A percentile compares a stretch with the other conserved stretches of the same genome.
Evolutionary conservation across 257 asterid genomes (phyloP).

Genomic region (Solanum corneliomulleri): DNA sequence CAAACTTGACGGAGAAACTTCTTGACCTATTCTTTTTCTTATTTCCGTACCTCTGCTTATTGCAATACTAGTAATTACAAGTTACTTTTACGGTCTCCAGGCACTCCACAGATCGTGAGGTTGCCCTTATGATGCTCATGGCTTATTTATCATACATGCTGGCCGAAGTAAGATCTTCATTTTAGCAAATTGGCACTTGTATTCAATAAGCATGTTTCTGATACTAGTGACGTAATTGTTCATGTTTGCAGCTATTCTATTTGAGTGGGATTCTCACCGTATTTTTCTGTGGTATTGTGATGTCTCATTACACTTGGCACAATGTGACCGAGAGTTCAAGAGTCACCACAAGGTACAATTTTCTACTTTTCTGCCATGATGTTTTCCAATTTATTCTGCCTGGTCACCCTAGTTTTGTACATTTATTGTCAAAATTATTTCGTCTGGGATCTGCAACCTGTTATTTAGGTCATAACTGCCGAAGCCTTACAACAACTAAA

Average conservation of each 20-base stretch:
- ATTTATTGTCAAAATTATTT: neutral
- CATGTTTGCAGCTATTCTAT: constrained; percentile 19
- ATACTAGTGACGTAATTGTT: neutral
- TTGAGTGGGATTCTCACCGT: constrained; percentile 39
- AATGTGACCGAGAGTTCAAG: constrained; percentile 37
- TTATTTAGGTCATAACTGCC: neutral
- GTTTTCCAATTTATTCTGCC: neutral
- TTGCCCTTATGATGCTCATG: constrained; percentile 43
- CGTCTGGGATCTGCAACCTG: neutral
- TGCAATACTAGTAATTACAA: neutral
- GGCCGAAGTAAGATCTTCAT: constrained; percentile 20
- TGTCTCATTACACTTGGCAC: constrained; percentile 45
- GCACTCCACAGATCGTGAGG: constrained; percentile 44
- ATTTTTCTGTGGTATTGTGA: constrained; percentile 38
- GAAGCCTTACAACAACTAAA: neutral
- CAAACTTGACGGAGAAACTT: neutral
- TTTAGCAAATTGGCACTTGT: neutral
- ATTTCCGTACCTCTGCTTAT: neutral
- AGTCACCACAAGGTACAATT: constrained; percentile 23
- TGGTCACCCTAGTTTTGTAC: neutral
- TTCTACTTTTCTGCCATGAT: neutral
- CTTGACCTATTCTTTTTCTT: neutral
- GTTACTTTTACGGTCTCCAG: neutral
- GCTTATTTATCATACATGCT: constrained; percentile 30
- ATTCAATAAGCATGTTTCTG: neutral